These are phyloP conservation scores for Fusarium sp. DNA, from an alignment of 2,329 filamentous ascomycete species.

Conservation along the genomic window DNA sequence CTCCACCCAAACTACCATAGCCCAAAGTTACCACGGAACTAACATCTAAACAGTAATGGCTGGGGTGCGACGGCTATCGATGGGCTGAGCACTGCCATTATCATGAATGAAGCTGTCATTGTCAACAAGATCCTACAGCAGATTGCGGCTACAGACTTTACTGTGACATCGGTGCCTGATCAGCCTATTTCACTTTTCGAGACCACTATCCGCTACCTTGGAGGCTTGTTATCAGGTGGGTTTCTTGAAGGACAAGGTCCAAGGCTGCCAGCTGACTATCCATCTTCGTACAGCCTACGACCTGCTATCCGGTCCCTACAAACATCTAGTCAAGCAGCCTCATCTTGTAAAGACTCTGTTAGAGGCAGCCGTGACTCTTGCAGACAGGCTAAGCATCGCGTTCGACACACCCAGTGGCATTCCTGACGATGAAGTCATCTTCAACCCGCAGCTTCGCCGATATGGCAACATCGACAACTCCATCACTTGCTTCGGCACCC, in stretches of 20 bases:
- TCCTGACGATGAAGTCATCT: constrained; percentile 41
- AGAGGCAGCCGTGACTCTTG: constrained; percentile 10
- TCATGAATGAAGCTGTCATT: constrained; percentile 34
- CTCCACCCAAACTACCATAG: background rate
- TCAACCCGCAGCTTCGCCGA: constrained; percentile 12
- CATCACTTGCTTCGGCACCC: constrained; percentile 35
- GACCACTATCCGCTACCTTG: constrained; percentile 4
- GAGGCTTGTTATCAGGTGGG: constrained; percentile 33
- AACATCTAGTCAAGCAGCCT: constrained; percentile 13
- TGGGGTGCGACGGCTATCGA: constrained; percentile 44
- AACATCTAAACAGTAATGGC: constrained; percentile 32
- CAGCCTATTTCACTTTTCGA: constrained; percentile 37
- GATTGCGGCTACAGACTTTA: constrained; percentile 35
- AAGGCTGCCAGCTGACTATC: rapidly evolving
- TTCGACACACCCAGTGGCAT: constrained; percentile 41
- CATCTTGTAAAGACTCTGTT: constrained; percentile 6
- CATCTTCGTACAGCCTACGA: constrained; percentile 30
- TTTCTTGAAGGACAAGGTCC: background rate
- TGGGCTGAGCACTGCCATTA: constrained; percentile 38
- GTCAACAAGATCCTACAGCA: constrained; percentile 38
- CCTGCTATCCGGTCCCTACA: constrained; percentile 26
- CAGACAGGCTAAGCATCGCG: constrained; percentile 36
- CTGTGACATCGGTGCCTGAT: constrained; percentile 6
- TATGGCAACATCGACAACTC: constrained; percentile 39
- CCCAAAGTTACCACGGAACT: background rate